phyloP scores from a whole-genome alignment of 2,329 filamentous ascomycete genomes.

The Fusarium neocosmosporiellum region DNA sequence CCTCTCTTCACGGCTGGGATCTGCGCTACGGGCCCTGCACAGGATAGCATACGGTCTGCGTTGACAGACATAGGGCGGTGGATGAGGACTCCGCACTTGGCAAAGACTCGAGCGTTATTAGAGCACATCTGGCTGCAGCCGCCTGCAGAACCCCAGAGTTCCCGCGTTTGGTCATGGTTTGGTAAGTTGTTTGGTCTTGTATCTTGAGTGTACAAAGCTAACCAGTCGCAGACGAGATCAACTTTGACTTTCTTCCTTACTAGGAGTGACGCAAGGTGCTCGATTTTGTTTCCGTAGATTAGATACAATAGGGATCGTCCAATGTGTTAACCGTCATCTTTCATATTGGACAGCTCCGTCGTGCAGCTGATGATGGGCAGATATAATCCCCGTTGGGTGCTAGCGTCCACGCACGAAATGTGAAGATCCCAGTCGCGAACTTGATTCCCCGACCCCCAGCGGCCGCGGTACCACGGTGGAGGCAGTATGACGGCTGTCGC shows the following conservation, averaged over 20 bases:
- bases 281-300: background rate
- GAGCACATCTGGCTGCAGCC: constrained; percentile 17
- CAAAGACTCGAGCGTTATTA: constrained; percentile 12
- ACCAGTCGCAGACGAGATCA: background rate
- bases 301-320: background rate
- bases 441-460: no score
- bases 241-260: constrained; percentile 20
- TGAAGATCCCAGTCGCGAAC: no score
- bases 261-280: background rate
- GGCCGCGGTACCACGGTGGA: no score
- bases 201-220: background rate
- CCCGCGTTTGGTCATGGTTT: background rate
- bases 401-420: no score
- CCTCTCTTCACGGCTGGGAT: constrained; percentile 25
- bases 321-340: background rate
- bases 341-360: background rate
- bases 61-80: constrained; percentile 20
- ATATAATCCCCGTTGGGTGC: no score
- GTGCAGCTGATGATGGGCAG: no score
- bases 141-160: background rate
- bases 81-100: constrained; percentile 30
- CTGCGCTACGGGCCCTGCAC: constrained; percentile 7
- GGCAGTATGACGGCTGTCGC: no score
- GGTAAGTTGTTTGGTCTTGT: background rate
- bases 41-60: constrained; percentile 1